Evolutionary conservation across 139 green algal species (phyloP).

Genomic region (Tetraselmis chui): DNA sequence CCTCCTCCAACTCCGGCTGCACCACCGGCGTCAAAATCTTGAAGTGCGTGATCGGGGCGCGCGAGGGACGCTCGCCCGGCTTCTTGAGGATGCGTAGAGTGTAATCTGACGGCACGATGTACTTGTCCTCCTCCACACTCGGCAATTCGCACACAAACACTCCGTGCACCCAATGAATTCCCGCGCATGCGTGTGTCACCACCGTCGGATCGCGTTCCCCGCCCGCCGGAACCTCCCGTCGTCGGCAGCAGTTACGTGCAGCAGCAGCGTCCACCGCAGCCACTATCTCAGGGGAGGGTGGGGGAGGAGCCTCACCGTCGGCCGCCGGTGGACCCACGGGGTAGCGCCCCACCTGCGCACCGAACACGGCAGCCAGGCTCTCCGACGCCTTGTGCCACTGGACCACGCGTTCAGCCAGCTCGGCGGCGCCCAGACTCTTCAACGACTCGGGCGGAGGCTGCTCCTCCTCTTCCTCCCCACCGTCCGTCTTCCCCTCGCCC

Average conservation of each 20-base stretch:
- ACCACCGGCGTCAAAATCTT: slow-evolving; percentile 30
- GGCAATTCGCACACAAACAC: slow-evolving; percentile 32
- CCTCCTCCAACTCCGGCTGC: slow-evolving; percentile 3
- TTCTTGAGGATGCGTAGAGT: slow-evolving; percentile 29
- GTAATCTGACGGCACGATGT: slow-evolving; percentile 48
- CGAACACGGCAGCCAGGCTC: background rate
- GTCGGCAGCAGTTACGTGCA: background rate
- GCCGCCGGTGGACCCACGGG: background rate
- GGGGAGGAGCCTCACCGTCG: too few relatives aligned
- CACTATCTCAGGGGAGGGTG: background rate
- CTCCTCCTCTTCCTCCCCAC: background rate
- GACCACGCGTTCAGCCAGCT: slow-evolving; percentile 7
- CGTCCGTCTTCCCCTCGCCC: background rate
- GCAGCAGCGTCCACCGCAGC: background rate
- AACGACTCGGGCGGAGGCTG: background rate
- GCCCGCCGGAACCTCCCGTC: background rate
- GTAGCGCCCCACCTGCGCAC: background rate
- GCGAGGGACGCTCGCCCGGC: slow-evolving; percentile 16
- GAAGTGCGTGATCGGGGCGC: slow-evolving; percentile 38
- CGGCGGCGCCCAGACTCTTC: background rate
- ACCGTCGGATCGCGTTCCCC: background rate
- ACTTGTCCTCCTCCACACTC: slow-evolving; percentile 22
- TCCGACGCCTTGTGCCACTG: background rate
- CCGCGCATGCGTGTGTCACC: slow-evolving; percentile 21
- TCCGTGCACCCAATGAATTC: slow-evolving; percentile 40